Conservation (phyloP, 305 asterid genomes). For the Solanum chacoense region DNA sequence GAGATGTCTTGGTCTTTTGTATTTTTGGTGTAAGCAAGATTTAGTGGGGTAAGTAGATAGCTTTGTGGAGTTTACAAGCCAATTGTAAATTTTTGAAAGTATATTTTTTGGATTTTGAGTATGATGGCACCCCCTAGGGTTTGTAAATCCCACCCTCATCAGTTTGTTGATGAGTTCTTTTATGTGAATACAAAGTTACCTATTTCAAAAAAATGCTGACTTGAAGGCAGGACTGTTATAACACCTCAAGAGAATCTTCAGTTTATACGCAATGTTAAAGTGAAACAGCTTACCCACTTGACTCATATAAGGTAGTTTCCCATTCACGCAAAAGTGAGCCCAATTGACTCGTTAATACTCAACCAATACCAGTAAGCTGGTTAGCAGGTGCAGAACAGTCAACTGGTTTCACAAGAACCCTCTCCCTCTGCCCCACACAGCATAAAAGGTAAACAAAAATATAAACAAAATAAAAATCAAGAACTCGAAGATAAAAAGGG, state of each 20-base stretch:
- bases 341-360: background rate
- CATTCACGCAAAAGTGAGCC: background rate
- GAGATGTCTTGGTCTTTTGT: background rate
- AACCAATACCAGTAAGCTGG: background rate
- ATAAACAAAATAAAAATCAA: background rate
- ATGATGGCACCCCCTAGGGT: background rate
- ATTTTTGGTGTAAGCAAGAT: background rate
- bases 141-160: background rate
- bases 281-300: background rate
- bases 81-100: background rate
- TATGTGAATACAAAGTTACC: background rate
- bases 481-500: background rate
- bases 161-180: background rate
- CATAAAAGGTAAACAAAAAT: background rate
- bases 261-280: background rate
- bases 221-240: background rate
- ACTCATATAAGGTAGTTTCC: background rate
- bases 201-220: background rate
- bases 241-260: background rate
- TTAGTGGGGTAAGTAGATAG: background rate
- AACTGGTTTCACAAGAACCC: background rate
- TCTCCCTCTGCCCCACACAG: background rate
- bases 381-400: background rate
- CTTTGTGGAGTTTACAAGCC: background rate
- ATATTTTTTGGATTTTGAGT: background rate